Evolutionary conservation across 2,329 filamentous ascomycete genomes (phyloP), one percentile per base, ranked within the genome.

Genomic region (Emergomyces africanus): DNA sequence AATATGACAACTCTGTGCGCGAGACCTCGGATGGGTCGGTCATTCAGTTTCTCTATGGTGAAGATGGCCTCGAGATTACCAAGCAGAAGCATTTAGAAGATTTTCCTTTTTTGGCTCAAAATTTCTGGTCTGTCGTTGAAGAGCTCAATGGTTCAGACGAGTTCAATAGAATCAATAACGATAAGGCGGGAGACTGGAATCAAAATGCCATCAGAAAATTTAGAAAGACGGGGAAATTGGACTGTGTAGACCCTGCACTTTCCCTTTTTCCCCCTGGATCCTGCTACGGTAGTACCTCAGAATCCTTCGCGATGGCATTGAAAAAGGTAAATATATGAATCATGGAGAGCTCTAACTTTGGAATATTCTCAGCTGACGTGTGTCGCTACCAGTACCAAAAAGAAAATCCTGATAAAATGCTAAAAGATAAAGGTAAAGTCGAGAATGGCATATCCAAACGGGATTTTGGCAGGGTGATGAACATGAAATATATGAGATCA

Each of bases 31-130:
- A 99, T 71, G 95, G 95, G 28, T 89, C 88, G 2, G 82, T 99
- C 68, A 82, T 99, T 2, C 94, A 99, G 70, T 97, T 99, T 74
- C 74, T 99, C 37, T 99, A 97, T 69, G 94, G 94, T 61, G 94
- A 99, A 72, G 94, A 99, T 69, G 94, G 92, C 39, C 80, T 97
- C 23, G 94, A 99, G 71, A 88, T 95, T 56, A 89, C 89, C 2
- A 97, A 96, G 74, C 89, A 95, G 66, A 94, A 90, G 68, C 95
- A 96, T 71, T 79, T 99, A 28, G 85, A 81, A 44, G 86, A 97
- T 69, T 97, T 96, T 73, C 86, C 87, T 64, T 99, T 99, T 75
- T 79, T 95, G 37, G 84, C 94, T 2, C 82, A 89, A 69, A 99
- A 99, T 70, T 83, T 92, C 66, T 78, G 84, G 50, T 95, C 90